Percentiles rank a stretch among this genome's conserved stretches.
phyloP scores from a whole-genome alignment of 2,329 filamentous ascomycete species.

The Zymoseptoria passerinii region DNA sequence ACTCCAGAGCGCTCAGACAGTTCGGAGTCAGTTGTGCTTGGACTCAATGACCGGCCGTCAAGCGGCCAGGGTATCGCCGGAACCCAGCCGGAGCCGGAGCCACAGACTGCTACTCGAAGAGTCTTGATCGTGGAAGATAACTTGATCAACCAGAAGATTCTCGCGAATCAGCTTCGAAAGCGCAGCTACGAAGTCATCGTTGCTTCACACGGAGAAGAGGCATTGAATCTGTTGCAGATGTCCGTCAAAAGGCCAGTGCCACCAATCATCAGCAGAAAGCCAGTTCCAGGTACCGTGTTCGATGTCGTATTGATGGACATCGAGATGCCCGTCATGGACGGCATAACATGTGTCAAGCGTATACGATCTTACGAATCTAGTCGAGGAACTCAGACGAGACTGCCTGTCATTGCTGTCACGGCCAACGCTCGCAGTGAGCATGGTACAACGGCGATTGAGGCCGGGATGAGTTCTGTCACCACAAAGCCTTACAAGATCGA shows the following conservation, averaged over 20 bases:
- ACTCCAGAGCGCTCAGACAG: neutral
- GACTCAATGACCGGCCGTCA: neutral
- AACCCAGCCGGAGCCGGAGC: neutral
- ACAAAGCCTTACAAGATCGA: slow-evolving; percentile 19
- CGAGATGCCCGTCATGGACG: slow-evolving; percentile 28
- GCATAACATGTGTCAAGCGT: slow-evolving; percentile 18
- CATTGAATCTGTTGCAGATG: slow-evolving; percentile 18
- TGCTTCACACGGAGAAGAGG: slow-evolving; percentile 23
- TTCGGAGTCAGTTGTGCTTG: neutral
- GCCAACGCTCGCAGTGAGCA: slow-evolving; percentile 26
- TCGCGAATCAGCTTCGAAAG: slow-evolving; percentile 19
- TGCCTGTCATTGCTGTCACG: slow-evolving; percentile 25
- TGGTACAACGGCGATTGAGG: slow-evolving; percentile 18
- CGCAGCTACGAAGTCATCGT: slow-evolving; percentile 19
- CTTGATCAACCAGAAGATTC: slow-evolving; percentile 24
- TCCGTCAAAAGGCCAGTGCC: neutral
- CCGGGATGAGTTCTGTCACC: slow-evolving; percentile 20
- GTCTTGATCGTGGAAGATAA: slow-evolving; percentile 24
- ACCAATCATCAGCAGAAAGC: slow-evolving; percentile 7
- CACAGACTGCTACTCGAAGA: neutral
- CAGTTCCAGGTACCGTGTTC: slow-evolving; percentile 7
- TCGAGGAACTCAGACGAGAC: slow-evolving; percentile 7
- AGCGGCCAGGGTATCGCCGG: slow-evolving; percentile 1
- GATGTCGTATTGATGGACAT: slow-evolving; percentile 25
- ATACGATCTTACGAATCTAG: slow-evolving; percentile 22